Base-by-base conservation (phyloP, 2,329 filamentous ascomycete genomes). In the Venturia aucupariae region DNA sequence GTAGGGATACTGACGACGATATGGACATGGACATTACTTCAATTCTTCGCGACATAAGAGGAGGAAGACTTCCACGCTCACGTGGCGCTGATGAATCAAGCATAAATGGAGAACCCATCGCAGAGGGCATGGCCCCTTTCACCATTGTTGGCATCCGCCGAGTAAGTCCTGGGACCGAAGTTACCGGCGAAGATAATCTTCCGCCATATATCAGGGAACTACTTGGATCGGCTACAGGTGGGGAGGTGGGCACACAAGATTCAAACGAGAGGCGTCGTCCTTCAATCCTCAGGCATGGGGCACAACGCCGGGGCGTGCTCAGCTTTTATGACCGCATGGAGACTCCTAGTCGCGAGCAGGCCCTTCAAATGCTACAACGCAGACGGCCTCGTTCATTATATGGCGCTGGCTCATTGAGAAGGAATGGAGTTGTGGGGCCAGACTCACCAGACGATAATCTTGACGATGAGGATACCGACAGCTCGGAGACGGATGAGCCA, bases 61-160 rank as follows among this genome's bases (percentile, higher is more conserved):
- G 51, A 55, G 24, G 46, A 15, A 22, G 62, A 27, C 62, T 63
- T 35, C 44, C 44, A 22, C 32, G 35, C 17, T n/a, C 62, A 46
- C 71, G 70, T 17, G 71, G 70, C 54, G 69, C 68, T 15, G 69
- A 71, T 55, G 69, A 74, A 51, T 55, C 66, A 22, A 70, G 75
- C 39, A 68, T 69, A 27, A 65, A 75, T 55, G 78, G 77, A 27
- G 77, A 77, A 44, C 76, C 76, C 63, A 66, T 70, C 30, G 80
- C 81, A 64, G 82, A 82, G 59, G 79, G 86, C 27, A 86, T 86
- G 74, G 84, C 88, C 46, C 87, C 86, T 10, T 81, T 89, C 67
- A 87, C 89, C 54, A 86, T 89, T 62, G 86, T 89, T 48, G 86
- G 86, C 63, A 87, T 89, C 64, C 79, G 86, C 63, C 87, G 86